Evolutionary conservation across 2,329 filamentous ascomycete species (phyloP), one percentile per base, ranked within the genome.

Genomic region (Diaporthe eres): DNA sequence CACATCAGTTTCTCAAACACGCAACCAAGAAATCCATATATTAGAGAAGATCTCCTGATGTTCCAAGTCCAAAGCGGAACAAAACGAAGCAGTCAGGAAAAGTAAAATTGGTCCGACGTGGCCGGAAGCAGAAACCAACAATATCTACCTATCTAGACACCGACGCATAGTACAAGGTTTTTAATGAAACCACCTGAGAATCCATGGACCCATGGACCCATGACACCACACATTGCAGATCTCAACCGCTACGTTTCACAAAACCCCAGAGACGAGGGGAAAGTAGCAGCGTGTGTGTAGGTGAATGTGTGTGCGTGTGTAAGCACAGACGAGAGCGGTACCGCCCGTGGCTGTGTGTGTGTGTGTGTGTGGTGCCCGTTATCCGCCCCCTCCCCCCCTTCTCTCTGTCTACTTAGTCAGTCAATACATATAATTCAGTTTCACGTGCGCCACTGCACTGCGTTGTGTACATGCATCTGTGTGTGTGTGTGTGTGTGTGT

Each of bases 171-270:
- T 39, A 39, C 37, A 39, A 13, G 37, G 37, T 4, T 39, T 13
- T 39, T 39, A 39, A 39, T 13, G 37, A 44, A 49, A 49, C 44
- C 44, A 49, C 44, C 44, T 49, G 44, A 9, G 42, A 49, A 49
- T 17, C 7, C 7, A 49, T 49, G 44, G 17, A 39, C 37, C 37
- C 37, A 39, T 39, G 37, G 34, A 34, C 15, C 25, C 39, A 37
- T 65, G 25, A 65, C 31, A 47, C 39, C 25, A 65, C 39, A 60
- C 19, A 65, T n/a, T n/a, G 42, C 60, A 65, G 17, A 65, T 34
- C 61, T 28, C 61, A 22, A 65, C 15, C 42, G 42, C 42, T 65
- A 65, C 61, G 61, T 47, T 47, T 65, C 42, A 65, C 42, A 65
- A 44, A 65, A 1, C 28, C 17, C 37, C 12, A 39, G 37, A 37